Evolutionary conservation across 192 early-diverging fungal genomes (phyloP).

Genomic region (Podochytrium sp.): DNA sequence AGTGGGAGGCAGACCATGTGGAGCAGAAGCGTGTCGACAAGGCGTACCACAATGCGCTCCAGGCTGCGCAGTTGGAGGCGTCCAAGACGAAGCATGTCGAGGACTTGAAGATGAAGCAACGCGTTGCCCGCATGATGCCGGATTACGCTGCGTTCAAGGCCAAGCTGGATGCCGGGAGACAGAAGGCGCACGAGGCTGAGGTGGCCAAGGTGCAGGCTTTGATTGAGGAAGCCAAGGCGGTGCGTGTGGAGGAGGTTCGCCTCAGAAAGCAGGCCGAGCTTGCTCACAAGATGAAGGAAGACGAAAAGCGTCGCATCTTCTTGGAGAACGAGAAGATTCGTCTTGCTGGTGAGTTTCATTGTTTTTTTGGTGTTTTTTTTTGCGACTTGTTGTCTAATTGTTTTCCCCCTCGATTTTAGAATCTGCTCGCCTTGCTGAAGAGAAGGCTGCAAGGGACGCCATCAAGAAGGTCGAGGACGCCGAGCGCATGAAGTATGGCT

Average conservation of each 20-base stretch:
- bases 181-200: conserved; percentile 59
- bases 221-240: conserved; percentile 75
- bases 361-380: conserved; percentile 8
- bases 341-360: conserved; percentile 25
- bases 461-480: conserved; percentile 34
- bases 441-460: conserved; percentile 26
- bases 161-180: conserved; percentile 57
- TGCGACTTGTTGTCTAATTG: neutral
- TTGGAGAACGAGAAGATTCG: conserved; percentile 40
- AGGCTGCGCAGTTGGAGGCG: conserved; percentile 69
- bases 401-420: no score
- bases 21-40: conserved; percentile 84
- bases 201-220: conserved; percentile 59
- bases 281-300: conserved; percentile 38
- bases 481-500: conserved; percentile 34
- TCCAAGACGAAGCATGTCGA: conserved; percentile 69
- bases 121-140: conserved; percentile 78
- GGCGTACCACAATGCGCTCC: conserved; percentile 75
- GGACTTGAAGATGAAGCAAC: conserved; percentile 76
- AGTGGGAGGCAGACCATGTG: conserved; percentile 90
- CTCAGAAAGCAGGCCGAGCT: conserved; percentile 57
- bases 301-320: conserved; percentile 16
- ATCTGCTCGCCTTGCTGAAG: conserved; percentile 25
- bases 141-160: conserved; percentile 74
- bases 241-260: conserved; percentile 65